Conservation (phyloP, 306 rosid genomes). For the Geum urbanum region DNA sequence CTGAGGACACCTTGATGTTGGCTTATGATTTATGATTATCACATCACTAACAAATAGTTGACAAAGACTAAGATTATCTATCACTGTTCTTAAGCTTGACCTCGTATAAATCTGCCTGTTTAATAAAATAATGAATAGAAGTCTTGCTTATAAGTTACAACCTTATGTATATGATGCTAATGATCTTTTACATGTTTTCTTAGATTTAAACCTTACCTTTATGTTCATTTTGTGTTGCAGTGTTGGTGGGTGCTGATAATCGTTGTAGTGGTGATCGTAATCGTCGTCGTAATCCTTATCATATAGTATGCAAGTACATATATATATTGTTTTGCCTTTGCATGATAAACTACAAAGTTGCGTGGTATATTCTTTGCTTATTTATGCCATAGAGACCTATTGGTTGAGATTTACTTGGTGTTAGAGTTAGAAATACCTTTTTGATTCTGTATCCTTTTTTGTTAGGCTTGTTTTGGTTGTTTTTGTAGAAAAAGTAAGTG, state of each 20-base stretch:
- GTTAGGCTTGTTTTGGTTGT: background rate
- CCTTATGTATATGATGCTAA: background rate
- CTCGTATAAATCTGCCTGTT: background rate
- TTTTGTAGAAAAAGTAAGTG: too few species aligned
- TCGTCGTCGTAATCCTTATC: constrained; percentile 43
- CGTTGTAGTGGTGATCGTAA: constrained; percentile 38
- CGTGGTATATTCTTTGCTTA: background rate
- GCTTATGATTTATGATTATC: constrained; percentile 12
- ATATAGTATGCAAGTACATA: constrained; percentile 30
- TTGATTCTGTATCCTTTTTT: background rate
- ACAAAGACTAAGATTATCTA: background rate
- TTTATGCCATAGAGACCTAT: background rate
- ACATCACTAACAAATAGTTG: constrained; percentile 7
- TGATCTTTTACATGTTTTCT: background rate
- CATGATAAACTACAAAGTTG: background rate
- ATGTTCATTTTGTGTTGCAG: constrained; percentile 40
- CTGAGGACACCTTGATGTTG: constrained; percentile 5
- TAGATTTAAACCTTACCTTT: background rate
- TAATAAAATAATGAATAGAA: background rate
- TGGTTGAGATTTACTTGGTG: constrained; percentile 9
- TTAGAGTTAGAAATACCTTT: constrained; percentile 2
- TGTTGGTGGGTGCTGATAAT: constrained; percentile 61
- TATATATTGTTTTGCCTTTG: constrained; percentile 9
- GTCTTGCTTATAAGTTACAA: background rate
- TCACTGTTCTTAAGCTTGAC: background rate